Percentiles rank a stretch among this genome's conserved stretches.
These are phyloP conservation scores for Penicillium fimorum DNA, from an alignment of 495 filamentous ascomycete species.

Conservation along the genomic window DNA sequence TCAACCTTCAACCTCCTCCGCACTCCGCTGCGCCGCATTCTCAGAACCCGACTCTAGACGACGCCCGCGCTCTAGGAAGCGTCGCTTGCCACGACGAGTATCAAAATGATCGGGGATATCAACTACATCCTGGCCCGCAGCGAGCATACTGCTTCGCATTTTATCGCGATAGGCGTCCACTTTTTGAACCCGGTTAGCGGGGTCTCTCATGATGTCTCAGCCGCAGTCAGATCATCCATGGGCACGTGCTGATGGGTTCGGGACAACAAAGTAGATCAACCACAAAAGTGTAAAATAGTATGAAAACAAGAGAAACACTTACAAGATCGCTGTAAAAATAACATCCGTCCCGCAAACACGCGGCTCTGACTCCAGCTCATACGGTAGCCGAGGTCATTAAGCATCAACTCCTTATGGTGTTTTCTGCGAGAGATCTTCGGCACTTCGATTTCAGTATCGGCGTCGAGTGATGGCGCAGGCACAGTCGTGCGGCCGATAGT, in stretches of 20 bases:
- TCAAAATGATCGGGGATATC: conserved; percentile 81
- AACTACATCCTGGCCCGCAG: conserved; percentile 66
- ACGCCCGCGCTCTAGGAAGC: conserved; percentile 66
- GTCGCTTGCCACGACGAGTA: conserved; percentile 82
- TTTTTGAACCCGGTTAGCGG: conserved; percentile 32
- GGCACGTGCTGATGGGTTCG: conserved; percentile 4
- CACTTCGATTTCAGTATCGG: conserved; percentile 67
- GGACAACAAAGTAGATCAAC: background rate
- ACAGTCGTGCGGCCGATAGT: conserved; percentile 58
- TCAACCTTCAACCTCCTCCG: conserved; percentile 44
- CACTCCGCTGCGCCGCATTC: conserved; percentile 36
- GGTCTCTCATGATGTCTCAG: conserved; percentile 4
- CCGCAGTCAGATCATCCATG: background rate
- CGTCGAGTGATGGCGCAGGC: conserved; percentile 72
- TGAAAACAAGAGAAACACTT: conserved; percentile 45
- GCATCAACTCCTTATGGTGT: conserved; percentile 72
- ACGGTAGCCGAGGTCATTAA: conserved; percentile 91
- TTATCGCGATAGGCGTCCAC: conserved; percentile 96
- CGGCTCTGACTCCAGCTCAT: conserved; percentile 95
- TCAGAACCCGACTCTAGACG: conserved; percentile 12
- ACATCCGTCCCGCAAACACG: conserved; percentile 75
- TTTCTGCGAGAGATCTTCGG: conserved; percentile 65
- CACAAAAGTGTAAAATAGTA: background rate
- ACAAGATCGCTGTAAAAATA: conserved; percentile 93
- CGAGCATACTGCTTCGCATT: conserved; percentile 76